Conservation (phyloP, 805 yeast species). For the Cyberlindnera mrakii region DNA sequence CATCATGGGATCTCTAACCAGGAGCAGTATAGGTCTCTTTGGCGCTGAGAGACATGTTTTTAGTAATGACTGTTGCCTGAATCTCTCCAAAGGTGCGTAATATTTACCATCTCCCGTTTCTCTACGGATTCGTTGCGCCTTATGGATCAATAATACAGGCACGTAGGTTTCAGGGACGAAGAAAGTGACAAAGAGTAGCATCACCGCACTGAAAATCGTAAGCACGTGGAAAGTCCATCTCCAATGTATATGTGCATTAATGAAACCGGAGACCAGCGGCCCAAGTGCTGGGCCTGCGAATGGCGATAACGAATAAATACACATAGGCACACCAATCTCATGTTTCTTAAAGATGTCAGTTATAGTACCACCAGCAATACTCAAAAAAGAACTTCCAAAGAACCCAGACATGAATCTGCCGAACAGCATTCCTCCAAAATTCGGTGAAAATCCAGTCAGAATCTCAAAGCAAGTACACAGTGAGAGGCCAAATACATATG, state of each 20-base stretch:
- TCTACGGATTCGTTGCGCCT: constrained; percentile 45
- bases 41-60: constrained; percentile 39
- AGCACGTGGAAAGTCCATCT: constrained; percentile 68
- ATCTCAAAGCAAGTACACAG: constrained; percentile 53
- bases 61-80: constrained; percentile 35
- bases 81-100: constrained; percentile 31
- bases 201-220: constrained; percentile 55
- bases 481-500: constrained; percentile 54
- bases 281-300: constrained; percentile 68
- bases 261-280: constrained; percentile 55
- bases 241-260: constrained; percentile 44
- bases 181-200: constrained; percentile 37
- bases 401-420: constrained; percentile 66
- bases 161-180: constrained; percentile 63
- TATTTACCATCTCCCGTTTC: constrained; percentile 49
- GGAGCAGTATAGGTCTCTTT: constrained; percentile 44
- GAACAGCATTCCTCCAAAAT: constrained; percentile 57
- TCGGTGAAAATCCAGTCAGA: constrained; percentile 50
- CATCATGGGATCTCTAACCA: constrained; percentile 51
- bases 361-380: constrained; percentile 72
- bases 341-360: constrained; percentile 62
- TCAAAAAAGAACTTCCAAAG: constrained; percentile 68
- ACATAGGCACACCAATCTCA: constrained; percentile 64
- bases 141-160: constrained; percentile 42
- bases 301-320: constrained; percentile 58